Percentiles rank a stretch among this genome's conserved stretches.
phyloP scores from a whole-genome alignment of 2,329 filamentous ascomycete species.

The Cadophora sp. region DNA sequence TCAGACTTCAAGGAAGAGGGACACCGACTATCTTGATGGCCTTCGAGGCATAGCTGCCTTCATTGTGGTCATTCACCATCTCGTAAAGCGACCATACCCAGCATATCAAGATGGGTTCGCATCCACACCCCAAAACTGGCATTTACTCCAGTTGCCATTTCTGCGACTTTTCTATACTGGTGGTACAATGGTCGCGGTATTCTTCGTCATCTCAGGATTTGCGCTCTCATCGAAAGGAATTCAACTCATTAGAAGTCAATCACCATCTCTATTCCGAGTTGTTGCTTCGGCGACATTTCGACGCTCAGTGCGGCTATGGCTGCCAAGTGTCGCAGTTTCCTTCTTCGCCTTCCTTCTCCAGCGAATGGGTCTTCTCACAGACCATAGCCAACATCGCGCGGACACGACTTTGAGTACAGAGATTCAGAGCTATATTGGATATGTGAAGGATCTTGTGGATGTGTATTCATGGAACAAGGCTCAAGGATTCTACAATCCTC shows the following conservation, averaged over 20 bases:
- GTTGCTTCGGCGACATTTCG: constrained; percentile 51
- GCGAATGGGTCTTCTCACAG: constrained; percentile 17
- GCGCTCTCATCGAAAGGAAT: constrained; percentile 50
- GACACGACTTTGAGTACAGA: constrained; percentile 21
- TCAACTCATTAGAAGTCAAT: constrained; percentile 44
- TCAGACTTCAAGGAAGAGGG: not conserved
- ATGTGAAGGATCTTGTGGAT: constrained; percentile 11
- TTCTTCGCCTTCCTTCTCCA: constrained; percentile 39
- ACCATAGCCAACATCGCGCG: constrained; percentile 14
- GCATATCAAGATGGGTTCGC: constrained; percentile 20
- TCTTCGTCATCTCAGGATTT: constrained; percentile 57
- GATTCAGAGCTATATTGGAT: constrained; percentile 18
- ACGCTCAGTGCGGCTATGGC: constrained; percentile 50
- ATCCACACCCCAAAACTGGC: constrained; percentile 12
- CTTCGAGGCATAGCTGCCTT: constrained; percentile 51
- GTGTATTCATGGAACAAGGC: constrained; percentile 16
- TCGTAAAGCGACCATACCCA: constrained; percentile 19
- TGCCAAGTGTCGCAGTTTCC: constrained; percentile 50
- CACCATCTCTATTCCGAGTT: not conserved
- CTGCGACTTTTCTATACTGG: constrained; percentile 51
- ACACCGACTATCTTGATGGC: constrained; percentile 54
- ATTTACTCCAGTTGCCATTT: constrained; percentile 46
- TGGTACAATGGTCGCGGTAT: constrained; percentile 53
- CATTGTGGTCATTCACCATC: constrained; percentile 29
- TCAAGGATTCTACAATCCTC: constrained; percentile 20